Percentiles rank a stretch among this genome's conserved stretches.
These are phyloP conservation scores for Mycena polygramma DNA, from an alignment of 768 basidiomycete genomes.

Conservation along the genomic window DNA sequence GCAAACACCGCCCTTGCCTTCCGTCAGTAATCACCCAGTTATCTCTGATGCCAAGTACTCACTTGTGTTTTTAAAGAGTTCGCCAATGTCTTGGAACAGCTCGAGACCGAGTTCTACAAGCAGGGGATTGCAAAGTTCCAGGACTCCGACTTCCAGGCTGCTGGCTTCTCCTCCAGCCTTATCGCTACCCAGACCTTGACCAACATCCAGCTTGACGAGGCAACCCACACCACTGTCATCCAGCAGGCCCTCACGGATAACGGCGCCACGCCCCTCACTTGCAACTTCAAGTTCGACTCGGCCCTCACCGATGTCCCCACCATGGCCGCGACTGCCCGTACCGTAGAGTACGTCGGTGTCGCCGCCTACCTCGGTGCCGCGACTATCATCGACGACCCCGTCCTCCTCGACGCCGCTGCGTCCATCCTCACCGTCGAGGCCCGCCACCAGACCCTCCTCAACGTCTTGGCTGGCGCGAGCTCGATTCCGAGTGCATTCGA, in stretches of 20 bases:
- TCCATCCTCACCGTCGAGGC: constrained; percentile 86
- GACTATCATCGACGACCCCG: constrained; percentile 70
- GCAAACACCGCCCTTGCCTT: constrained; percentile 67
- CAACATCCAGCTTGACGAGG: constrained; percentile 72
- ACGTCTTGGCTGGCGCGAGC: constrained; percentile 71
- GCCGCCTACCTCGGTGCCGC: constrained; percentile 83
- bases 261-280: constrained; percentile 68
- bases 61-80: constrained; percentile 65
- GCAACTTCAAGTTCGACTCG: constrained; percentile 76
- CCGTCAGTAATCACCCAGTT: constrained; percentile 57
- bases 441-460: constrained; percentile 85
- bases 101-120: constrained; percentile 78
- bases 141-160: constrained; percentile 69
- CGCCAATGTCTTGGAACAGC: constrained; percentile 79
- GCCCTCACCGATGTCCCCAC: constrained; percentile 75
- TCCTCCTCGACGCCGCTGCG: constrained; percentile 73
- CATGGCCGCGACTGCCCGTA: constrained; percentile 79
- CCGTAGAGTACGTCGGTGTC: constrained; percentile 84
- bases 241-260: constrained; percentile 65
- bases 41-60: not conserved
- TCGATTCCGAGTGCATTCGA: constrained; percentile 81
- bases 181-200: constrained; percentile 73
- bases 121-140: constrained; percentile 77
- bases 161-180: constrained; percentile 71
- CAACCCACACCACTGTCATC: constrained; percentile 68